Percentiles rank a stretch among this genome's conserved stretches.
phyloP scores from a whole-genome alignment of 2,329 filamentous ascomycete species.

The Tolypocladium sp. region DNA sequence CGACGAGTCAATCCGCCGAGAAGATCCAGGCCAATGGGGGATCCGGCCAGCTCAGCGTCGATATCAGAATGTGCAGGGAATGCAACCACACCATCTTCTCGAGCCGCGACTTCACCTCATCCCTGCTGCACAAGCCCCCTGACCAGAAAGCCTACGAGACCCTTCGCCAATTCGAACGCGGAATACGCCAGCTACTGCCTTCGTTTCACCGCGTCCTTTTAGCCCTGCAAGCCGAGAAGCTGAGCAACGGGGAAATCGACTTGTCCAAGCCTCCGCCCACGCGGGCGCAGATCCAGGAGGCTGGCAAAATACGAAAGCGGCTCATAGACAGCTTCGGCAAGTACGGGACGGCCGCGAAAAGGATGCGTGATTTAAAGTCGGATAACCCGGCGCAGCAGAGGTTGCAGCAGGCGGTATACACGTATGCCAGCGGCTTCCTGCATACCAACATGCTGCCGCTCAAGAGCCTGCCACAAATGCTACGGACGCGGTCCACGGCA shows the following conservation, averaged over 20 bases:
- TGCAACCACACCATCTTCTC: conserved; percentile 58
- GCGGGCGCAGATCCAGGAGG: conserved; percentile 68
- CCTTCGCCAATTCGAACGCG: conserved; percentile 76
- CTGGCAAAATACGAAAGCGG: conserved; percentile 80
- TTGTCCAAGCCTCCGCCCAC: conserved; percentile 35
- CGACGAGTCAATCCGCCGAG: conserved; percentile 25
- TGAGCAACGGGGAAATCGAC: conserved; percentile 26
- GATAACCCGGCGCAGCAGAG: conserved; percentile 61
- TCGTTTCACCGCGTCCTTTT: conserved; percentile 72
- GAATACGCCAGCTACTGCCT: conserved; percentile 72
- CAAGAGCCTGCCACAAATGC: conserved; percentile 61
- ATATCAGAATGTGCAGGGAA: conserved; percentile 86
- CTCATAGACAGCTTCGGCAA: conserved; percentile 84
- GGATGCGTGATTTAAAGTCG: conserved; percentile 71
- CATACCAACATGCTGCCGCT: conserved; percentile 87
- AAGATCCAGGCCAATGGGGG: conserved; percentile 22
- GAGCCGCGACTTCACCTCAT: conserved; percentile 68
- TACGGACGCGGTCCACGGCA: conserved; percentile 34
- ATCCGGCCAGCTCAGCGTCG: conserved; percentile 53
- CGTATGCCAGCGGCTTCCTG: conserved; percentile 72
- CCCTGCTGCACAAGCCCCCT: conserved; percentile 57
- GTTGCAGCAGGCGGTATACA: conserved; percentile 74
- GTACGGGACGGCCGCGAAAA: conserved; percentile 72
- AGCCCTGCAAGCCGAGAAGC: conserved; percentile 52
- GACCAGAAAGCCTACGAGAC: conserved; percentile 78